These are phyloP conservation scores for Achlya hypogyna DNA, from an alignment of 352 stramenopile species.

Conservation along the genomic window DNA sequence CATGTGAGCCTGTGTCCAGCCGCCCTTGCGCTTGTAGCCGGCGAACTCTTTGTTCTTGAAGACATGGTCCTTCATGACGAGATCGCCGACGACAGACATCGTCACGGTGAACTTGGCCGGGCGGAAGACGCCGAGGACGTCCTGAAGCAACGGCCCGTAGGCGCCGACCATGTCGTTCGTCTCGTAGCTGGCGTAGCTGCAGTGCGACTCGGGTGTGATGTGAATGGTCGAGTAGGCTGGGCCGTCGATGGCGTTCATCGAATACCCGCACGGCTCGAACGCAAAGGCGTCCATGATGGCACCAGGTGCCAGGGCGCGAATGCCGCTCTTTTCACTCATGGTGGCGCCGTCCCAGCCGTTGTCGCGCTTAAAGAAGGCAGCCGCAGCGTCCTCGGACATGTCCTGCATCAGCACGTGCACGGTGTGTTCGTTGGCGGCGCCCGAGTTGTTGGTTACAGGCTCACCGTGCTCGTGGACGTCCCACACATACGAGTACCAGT, in stretches of 20 bases:
- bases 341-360: conserved; percentile 69
- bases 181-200: conserved; percentile 97
- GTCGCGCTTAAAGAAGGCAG: conserved; percentile 81
- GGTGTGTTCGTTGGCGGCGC: conserved; percentile 45
- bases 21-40: conserved; percentile 71
- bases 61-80: conserved; percentile 67
- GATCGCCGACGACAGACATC: conserved; percentile 89
- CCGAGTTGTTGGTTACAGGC: background rate
- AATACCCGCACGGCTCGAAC: conserved; percentile 98
- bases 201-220: conserved; percentile 95
- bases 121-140: conserved; percentile 96
- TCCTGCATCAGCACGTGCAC: conserved; percentile 82
- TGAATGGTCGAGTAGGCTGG: conserved; percentile 99
- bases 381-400: conserved; percentile 67
- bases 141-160: conserved; percentile 91
- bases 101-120: conserved; percentile 96
- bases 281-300: conserved; percentile 94
- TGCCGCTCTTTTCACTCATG: conserved; percentile 92
- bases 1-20: conserved; percentile 77
- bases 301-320: conserved; percentile 91
- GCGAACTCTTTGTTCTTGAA: conserved; percentile 62
- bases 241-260: conserved; percentile 98
- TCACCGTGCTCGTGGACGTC: conserved; percentile 82
- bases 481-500: conserved; percentile 99
- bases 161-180: conserved; percentile 88